Percentiles rank a stretch among this genome's conserved stretches.
phyloP scores from a whole-genome alignment of 495 filamentous ascomycete species.

The Xylaria intraflava region DNA sequence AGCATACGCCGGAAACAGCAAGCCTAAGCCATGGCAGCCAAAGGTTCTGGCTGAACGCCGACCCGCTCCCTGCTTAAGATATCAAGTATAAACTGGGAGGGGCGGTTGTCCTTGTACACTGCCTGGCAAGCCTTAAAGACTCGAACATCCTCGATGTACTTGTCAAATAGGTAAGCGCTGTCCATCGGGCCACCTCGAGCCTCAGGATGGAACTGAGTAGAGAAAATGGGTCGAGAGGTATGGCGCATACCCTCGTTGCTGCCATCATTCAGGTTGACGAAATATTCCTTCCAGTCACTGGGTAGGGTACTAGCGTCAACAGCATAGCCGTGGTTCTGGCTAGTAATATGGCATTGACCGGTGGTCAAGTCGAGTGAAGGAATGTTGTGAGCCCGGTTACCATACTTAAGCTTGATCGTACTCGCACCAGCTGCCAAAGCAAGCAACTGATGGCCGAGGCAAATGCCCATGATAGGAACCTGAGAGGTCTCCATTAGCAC shows the following conservation, averaged over 20 bases:
- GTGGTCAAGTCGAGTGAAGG: slow-evolving; percentile 90
- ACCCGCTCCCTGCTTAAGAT: slow-evolving; percentile 90
- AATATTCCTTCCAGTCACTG: slow-evolving; percentile 91
- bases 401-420: slow-evolving; percentile 94
- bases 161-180: slow-evolving; percentile 89
- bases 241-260: slow-evolving; percentile 97
- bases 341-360: slow-evolving; percentile 95
- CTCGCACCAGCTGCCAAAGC: slow-evolving; percentile 75
- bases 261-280: slow-evolving; percentile 92
- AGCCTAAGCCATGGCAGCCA: slow-evolving; percentile 34
- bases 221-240: slow-evolving; percentile 92
- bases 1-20: neutral
- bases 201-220: slow-evolving; percentile 96
- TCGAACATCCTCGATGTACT: slow-evolving; percentile 82
- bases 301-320: slow-evolving; percentile 81
- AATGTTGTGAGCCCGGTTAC: slow-evolving; percentile 97
- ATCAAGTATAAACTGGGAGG: slow-evolving; percentile 81
- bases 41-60: slow-evolving; percentile 66
- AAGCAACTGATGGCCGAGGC: slow-evolving; percentile 84
- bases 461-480: slow-evolving; percentile 94
- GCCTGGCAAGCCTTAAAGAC: slow-evolving; percentile 79
- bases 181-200: slow-evolving; percentile 94
- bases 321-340: slow-evolving; percentile 97
- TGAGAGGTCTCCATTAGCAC: slow-evolving; percentile 85
- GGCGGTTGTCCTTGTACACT: slow-evolving; percentile 68